Base-by-base conservation (phyloP, 2,329 filamentous ascomycete species). In the Furcasterigmium furcatum region DNA sequence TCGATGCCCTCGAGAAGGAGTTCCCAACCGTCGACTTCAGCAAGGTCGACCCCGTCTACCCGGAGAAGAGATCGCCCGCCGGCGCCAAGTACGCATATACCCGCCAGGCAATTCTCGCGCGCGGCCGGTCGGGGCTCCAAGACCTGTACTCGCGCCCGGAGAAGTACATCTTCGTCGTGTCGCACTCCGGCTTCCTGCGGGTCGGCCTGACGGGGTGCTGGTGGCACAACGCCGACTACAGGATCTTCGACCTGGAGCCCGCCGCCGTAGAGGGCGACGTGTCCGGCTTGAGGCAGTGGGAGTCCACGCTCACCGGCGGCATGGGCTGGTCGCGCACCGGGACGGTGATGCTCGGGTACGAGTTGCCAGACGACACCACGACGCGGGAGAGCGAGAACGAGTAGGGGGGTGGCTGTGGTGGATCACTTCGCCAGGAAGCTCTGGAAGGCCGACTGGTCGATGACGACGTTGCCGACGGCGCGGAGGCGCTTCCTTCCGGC, bases 361-460 rank as follows among this genome's bases (percentile, higher is more conserved):
- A 61, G 14, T 48, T 74, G 30, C 71, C 69, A 1, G 63, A 65
- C 35, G 47, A 50, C 44, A 46, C 41, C 13, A 25, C 41, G 21
- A 27, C 21, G 10, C 36, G 19, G 10, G 7, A 19, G 20, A 19
- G 20, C 13, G 22, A 21, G 22, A 22, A 24, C n/a, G n/a, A n/a
- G n/a, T n/a, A 22, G 12, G 19, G 20, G 19, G 20, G 13, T 8
- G 32, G 16, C 6, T 35, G 14, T 8, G 14, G 32, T 12, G 9
- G 24, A 20, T 18, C 27, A 91, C 66, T 94, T 96, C 0, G 91
- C 80, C 63, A 99, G 67, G 64, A 99, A 99, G 55, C 84, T 88
- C 66, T 99, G 94, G 63, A 97, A 99, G 4, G 91, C 91, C 55
- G 90, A 87, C 58, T 96, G 91, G 50, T 97, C 91, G 64, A 99